Evolutionary conservation across 345 rosid species (phyloP).

Genomic region (Rhodomyrtus tomentosa): DNA sequence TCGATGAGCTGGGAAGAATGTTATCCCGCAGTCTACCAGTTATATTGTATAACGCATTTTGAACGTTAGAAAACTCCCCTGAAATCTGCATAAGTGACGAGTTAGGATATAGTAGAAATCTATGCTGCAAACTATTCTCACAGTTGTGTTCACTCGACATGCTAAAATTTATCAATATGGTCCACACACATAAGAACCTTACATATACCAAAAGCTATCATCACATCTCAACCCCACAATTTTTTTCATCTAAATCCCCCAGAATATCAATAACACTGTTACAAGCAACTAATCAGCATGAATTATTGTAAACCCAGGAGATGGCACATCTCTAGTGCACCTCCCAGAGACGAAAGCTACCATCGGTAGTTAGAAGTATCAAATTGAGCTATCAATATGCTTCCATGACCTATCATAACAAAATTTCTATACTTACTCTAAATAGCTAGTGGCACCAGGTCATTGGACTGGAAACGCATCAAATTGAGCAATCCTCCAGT

Average conservation of each 20-base stretch:
- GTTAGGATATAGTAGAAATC: background rate
- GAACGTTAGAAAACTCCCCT: constrained; percentile 61
- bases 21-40: constrained; percentile 74
- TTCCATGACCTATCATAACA: no score
- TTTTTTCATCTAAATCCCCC: background rate
- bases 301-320: background rate
- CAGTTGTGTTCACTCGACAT: background rate
- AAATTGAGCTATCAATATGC: no score
- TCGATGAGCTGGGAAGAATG: constrained; percentile 31
- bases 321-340: background rate
- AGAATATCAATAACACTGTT: background rate
- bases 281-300: background rate
- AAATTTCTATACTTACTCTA: no score
- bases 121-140: background rate
- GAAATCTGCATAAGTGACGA: constrained; percentile 47
- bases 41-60: constrained; percentile 68
- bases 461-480: no score
- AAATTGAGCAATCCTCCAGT: no score
- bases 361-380: no score
- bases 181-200: background rate
- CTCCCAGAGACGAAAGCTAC: no score
- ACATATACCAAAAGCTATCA: background rate
- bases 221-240: background rate
- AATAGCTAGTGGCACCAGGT: no score
- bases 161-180: background rate